Base-by-base conservation (phyloP, 1,284 basidiomycete genomes). In the Stereum hirsutum region DNA sequence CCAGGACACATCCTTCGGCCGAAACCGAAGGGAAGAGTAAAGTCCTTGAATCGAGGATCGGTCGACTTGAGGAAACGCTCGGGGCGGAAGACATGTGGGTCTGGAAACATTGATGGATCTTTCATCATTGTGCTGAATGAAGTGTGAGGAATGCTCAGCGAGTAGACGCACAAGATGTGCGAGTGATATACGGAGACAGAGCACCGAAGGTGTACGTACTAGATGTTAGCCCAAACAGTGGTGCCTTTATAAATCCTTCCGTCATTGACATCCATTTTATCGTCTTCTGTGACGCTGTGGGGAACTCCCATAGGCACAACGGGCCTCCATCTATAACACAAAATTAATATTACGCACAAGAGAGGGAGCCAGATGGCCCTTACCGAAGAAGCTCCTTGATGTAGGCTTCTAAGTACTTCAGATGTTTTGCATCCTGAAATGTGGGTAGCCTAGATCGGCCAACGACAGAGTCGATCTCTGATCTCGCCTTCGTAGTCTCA, bases 1-100 rank as follows among this genome's bases (percentile, higher is more conserved):
- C 52, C 52, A 1, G 54, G 53, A 39, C 54, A 57, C 12, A 50
- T 36, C 3, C 54, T 52, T 30, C 52, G 45, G 8, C 52, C 52
- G 27, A 52, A 54, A 3, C 52, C 52, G 21, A 54, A 53, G 8
- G 47, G 47, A 2, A 51, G 23, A 1, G 34, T 42, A 41, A 53
- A 50, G 23, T 46, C 41, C 5, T 20, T 28, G 8, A 49, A 39
- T 6, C 42, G 45, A 4, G 50, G 48, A 30, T 49, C 46, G 10
- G 35, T 35, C 35, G 4, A 4, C 15, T 15, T 28, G 27, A 53
- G 44, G 34, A 54, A 52, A 11, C 53, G 49, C 26, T 49, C 53
- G n/a, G 53, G 53, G 15, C 42, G 28, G 47, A 54, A 54, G 3
- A 41, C 32, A n/a, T 46, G 45, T 5, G 49, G 46, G 11, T 43